Base-by-base conservation (phyloP, 179 eudicot species). In the Corrigiola litoralis region DNA sequence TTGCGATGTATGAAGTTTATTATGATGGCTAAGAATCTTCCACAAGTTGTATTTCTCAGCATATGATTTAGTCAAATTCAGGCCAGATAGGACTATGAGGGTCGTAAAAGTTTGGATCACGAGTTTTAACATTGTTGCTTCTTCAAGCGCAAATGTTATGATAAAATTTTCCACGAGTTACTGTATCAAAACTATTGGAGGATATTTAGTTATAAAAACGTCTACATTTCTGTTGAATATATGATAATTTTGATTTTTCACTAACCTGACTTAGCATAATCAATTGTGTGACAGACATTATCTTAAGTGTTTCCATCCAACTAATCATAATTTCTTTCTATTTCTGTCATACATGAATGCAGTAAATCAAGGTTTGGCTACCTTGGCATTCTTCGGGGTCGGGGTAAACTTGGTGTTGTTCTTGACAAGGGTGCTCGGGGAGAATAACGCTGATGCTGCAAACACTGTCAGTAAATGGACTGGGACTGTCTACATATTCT, bases 281-380 rank as follows among this genome's bases (percentile, higher is more conserved):
- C 1, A n/a, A 40, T 60, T 7, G 31, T 20, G 58, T 20, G n/a
- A n/a, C n/a, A n/a, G n/a, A n/a, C 21, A 52, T 18, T 44, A 46
- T 6, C 32, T 1, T 40, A 27, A 18, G 11, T 18, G 18, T 42
- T 59, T 36, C 49, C 7, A 11, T 11, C n/a, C 42, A 12, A 18
- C n/a, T 71, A 23, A 47, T 67, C 16, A 24, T 25, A 12, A 13
- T 40, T 41, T 5, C 21, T 37, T 34, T 65, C 12, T 56, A n/a
- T n/a, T n/a, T n/a, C n/a, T 58, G 44, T 16, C 21, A 18, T 75
- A 60, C 31, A 38, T 58, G 16, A 65, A 58, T 67, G 67, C 92
- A 90, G 97, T 88, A 62, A 90, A 84, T 71, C 90, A 90, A 78
- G 97, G 97, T 10, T 76, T 90, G 27, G 95, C 95, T 32, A 87